phyloP scores from a whole-genome alignment of 2,329 filamentous ascomycete species.

The Nemania sp. region DNA sequence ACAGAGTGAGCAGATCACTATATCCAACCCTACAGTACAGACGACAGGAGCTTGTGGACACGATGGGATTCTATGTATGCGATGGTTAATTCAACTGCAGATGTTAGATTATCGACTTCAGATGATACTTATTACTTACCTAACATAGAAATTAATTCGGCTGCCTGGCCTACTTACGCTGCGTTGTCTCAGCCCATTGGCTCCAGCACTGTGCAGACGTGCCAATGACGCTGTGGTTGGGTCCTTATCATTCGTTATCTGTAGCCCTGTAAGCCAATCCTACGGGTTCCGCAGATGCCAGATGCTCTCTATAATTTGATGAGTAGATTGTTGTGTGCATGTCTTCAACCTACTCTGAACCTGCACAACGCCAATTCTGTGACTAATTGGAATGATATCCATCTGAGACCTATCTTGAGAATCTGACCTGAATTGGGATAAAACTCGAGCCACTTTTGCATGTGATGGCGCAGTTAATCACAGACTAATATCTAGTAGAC shows the following conservation, averaged over 20 bases:
- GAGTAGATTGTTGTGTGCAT: background rate
- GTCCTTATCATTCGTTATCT: constrained; percentile 28
- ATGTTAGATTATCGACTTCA: background rate
- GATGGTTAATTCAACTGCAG: background rate
- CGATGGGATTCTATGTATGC: background rate
- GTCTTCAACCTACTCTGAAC: background rate
- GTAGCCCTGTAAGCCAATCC: constrained; percentile 10
- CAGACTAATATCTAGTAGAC: background rate
- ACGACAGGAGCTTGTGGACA: background rate
- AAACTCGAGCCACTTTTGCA: background rate
- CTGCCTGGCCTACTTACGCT: constrained; percentile 14
- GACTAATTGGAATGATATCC: background rate
- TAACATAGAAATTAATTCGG: no score
- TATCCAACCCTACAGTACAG: no score
- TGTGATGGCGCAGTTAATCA: background rate
- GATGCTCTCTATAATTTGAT: background rate
- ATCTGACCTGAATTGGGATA: background rate
- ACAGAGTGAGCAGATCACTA: no score
- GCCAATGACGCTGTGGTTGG: background rate
- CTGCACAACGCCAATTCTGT: background rate
- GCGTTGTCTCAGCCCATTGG: constrained; percentile 8
- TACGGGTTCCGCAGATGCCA: background rate
- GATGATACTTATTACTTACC: background rate
- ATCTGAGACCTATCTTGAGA: background rate
- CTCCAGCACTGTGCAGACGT: constrained; percentile 6